Percentiles rank a stretch among this genome's conserved stretches.
These are phyloP conservation scores for Fragilaria radians DNA, from an alignment of 108 stramenopile species.

Conservation along the genomic window DNA sequence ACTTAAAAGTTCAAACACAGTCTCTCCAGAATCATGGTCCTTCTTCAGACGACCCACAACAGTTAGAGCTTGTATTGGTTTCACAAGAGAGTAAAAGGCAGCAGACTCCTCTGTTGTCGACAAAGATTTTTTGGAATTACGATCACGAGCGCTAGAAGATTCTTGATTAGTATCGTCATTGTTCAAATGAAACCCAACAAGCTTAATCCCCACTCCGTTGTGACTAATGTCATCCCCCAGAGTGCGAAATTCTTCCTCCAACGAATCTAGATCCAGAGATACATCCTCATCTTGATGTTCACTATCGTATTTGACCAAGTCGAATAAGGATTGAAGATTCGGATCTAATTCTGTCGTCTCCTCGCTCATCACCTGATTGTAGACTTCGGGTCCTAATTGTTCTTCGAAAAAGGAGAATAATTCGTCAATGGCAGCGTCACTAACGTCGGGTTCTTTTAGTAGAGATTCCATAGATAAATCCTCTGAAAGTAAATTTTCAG, in stretches of 20 bases:
- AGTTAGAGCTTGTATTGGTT: conserved; percentile 29
- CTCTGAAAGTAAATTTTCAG: conserved; percentile 15
- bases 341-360: conserved; percentile 15
- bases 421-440: conserved; percentile 28
- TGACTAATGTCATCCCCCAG: conserved; percentile 14
- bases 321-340: conserved; percentile 28
- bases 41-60: conserved; percentile 11
- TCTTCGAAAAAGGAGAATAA: conserved; percentile 39
- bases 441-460: conserved; percentile 25
- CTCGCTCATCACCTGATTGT: conserved; percentile 25
- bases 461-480: conserved; percentile 20
- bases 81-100: conserved; percentile 31
- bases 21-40: conserved; percentile 5
- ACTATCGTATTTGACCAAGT: conserved; percentile 21
- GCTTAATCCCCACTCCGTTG: conserved; percentile 33
- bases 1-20: conserved; percentile 36
- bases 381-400: conserved; percentile 47
- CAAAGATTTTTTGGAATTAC: too few species aligned
- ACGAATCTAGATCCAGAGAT: conserved; percentile 11
- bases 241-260: conserved; percentile 6
- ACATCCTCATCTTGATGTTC: conserved; percentile 21
- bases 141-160: not conserved
- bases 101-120: too few species aligned
- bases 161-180: conserved; percentile 20
- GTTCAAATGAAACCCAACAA: conserved; percentile 22